A percentile compares a stretch with the other conserved stretches of the same genome.
Evolutionary conservation across 192 early-diverging fungal genomes (phyloP).

Genomic region (Coemansia sp.): DNA sequence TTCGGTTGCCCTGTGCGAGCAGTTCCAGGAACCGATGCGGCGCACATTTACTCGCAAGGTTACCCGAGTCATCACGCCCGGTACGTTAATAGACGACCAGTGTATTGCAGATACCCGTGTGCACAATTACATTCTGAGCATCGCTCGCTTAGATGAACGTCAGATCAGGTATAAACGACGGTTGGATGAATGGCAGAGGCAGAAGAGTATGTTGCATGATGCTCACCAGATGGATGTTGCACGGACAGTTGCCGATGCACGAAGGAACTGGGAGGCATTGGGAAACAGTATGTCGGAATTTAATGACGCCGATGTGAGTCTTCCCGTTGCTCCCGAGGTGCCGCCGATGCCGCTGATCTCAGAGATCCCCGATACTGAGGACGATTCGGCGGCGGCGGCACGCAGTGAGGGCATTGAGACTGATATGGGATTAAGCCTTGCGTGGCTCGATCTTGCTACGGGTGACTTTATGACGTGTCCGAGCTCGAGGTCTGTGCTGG

Average conservation of each 20-base stretch:
- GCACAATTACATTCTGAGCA: constrained; percentile 76
- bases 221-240: constrained; percentile 2
- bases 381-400: neutral
- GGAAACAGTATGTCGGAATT: constrained; percentile 6
- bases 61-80: constrained; percentile 80
- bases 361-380: neutral
- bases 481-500: constrained; percentile 52
- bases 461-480: constrained; percentile 81
- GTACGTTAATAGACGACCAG: constrained; percentile 79
- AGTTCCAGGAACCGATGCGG: constrained; percentile 55
- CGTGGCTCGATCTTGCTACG: constrained; percentile 91
- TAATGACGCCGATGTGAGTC: constrained; percentile 13
- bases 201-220: neutral
- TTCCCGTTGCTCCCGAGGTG: constrained; percentile 16
- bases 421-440: constrained; percentile 58
- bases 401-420: too few relatives aligned
- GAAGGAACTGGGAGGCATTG: constrained; percentile 9
- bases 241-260: constrained; percentile 7
- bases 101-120: constrained; percentile 60
- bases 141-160: constrained; percentile 43
- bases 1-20: constrained; percentile 72
- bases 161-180: constrained; percentile 10
- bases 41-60: constrained; percentile 65
- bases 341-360: constrained; percentile 13
- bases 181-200: constrained; percentile 7